Evolutionary conservation across 2,329 filamentous ascomycete genomes (phyloP).

Genomic region (Aureobasidium sp.): DNA sequence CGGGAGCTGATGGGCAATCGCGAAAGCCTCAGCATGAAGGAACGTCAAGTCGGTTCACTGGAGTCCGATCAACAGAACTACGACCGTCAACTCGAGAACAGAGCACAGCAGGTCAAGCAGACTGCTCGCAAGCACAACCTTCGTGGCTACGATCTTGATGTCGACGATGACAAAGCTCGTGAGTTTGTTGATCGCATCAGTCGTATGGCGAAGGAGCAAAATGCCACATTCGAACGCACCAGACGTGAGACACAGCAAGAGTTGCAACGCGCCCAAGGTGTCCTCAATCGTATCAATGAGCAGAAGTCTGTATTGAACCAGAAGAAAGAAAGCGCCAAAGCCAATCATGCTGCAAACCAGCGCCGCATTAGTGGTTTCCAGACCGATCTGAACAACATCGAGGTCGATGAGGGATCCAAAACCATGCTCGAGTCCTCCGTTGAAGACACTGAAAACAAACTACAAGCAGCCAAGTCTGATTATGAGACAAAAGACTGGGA

Average conservation of each 20-base stretch:
- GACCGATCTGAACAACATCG: constrained; percentile 59
- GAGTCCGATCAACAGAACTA: constrained; percentile 82
- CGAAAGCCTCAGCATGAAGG: constrained; percentile 34
- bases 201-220: constrained; percentile 69
- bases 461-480: constrained; percentile 55
- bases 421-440: constrained; percentile 67
- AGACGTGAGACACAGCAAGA: constrained; percentile 68
- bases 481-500: constrained; percentile 61
- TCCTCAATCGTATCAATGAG: constrained; percentile 65
- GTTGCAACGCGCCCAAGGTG: constrained; percentile 60
- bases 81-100: constrained; percentile 65
- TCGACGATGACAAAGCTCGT: constrained; percentile 63
- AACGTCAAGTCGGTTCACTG: constrained; percentile 62
- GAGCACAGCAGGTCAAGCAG: constrained; percentile 67
- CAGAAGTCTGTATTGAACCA: constrained; percentile 64
- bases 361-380: constrained; percentile 59
- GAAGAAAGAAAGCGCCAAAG: constrained; percentile 63
- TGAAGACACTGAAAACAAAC: constrained; percentile 55
- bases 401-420: constrained; percentile 77
- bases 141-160: constrained; percentile 71
- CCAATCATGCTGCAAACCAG: constrained; percentile 66
- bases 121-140: constrained; percentile 70
- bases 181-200: constrained; percentile 71
- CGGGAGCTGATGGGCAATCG: constrained; percentile 41
- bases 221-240: constrained; percentile 63